phyloP scores from a whole-genome alignment of 371 early-diverging fungal species.

The Mucor irregularis region DNA sequence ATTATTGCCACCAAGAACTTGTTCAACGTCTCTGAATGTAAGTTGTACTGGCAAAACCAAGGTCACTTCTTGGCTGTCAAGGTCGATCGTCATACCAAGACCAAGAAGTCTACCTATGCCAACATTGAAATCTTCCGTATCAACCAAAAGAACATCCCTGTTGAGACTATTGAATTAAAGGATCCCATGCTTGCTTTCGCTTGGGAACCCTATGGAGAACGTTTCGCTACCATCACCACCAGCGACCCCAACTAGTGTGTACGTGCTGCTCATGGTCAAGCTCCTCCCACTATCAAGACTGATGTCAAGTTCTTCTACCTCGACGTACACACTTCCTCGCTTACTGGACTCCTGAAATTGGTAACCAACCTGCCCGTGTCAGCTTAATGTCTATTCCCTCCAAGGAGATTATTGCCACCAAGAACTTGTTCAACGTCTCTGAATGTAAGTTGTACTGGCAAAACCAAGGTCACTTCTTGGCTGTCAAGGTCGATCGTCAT shows the following conservation, averaged over 20 bases:
- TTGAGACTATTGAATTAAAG: conserved; percentile 92
- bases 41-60: conserved; percentile 89
- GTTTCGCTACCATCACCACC: conserved; percentile 83
- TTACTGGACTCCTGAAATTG: conserved; percentile 96
- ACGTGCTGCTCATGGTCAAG: too few species aligned
- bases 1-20: conserved; percentile 95
- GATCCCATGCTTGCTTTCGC: conserved; percentile 81
- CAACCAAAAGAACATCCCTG: conserved; percentile 90
- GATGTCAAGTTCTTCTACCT: conserved; percentile 50
- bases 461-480: conserved; percentile 84
- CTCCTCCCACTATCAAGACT: conserved; percentile 49
- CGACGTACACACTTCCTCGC: conserved; percentile 76
- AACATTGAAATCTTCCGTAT: conserved; percentile 95
- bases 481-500: conserved; percentile 89
- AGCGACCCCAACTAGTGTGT: too few species aligned
- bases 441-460: conserved; percentile 94
- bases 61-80: conserved; percentile 91
- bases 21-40: conserved; percentile 89
- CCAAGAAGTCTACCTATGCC: conserved; percentile 88
- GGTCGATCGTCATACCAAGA: conserved; percentile 90
- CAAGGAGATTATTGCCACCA: conserved; percentile 88
- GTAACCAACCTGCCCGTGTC: conserved; percentile 96
- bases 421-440: conserved; percentile 94
- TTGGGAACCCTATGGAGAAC: conserved; percentile 93
- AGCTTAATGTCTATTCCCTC: conserved; percentile 83